Percentiles rank a stretch among this genome's conserved stretches.
These are phyloP conservation scores for Candida vartiovaarae DNA, from an alignment of 805 yeast genomes.

Conservation along the genomic window DNA sequence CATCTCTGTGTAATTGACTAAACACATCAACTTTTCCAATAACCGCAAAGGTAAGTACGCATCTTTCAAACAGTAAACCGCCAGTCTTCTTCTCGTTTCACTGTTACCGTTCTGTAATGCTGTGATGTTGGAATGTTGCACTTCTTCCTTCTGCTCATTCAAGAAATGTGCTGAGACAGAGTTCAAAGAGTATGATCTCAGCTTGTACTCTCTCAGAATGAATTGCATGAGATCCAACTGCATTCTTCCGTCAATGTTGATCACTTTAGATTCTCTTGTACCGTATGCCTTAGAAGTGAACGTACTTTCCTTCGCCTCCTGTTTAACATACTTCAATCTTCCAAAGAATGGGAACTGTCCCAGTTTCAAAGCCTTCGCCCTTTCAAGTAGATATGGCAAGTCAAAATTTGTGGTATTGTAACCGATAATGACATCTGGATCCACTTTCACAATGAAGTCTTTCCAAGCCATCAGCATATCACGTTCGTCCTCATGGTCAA, in stretches of 20 bases:
- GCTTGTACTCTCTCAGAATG: constrained; percentile 88
- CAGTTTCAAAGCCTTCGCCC: constrained; percentile 70
- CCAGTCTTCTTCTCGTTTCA: constrained; percentile 90
- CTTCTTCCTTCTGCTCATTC: constrained; percentile 97
- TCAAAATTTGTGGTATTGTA: constrained; percentile 94
- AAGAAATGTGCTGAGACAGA: constrained; percentile 92
- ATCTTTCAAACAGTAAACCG: constrained; percentile 95
- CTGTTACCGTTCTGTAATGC: constrained; percentile 87
- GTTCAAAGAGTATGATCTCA: constrained; percentile 90
- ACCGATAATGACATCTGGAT: constrained; percentile 96
- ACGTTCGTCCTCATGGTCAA: constrained; percentile 64
- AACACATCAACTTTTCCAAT: constrained; percentile 89
- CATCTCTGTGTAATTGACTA: constrained; percentile 97
- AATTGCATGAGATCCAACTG: constrained; percentile 91
- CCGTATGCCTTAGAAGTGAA: constrained; percentile 96
- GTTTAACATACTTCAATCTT: constrained; percentile 57
- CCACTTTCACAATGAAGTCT: constrained; percentile 75
- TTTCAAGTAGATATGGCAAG: constrained; percentile 83
- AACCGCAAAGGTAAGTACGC: constrained; percentile 87
- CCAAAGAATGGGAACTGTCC: constrained; percentile 80
- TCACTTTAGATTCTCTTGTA: constrained; percentile 84
- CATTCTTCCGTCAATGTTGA: constrained; percentile 92
- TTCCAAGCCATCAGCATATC: constrained; percentile 85
- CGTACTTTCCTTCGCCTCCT: constrained; percentile 72
- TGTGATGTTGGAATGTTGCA: constrained; percentile 93